phyloP scores from a whole-genome alignment of 352 stramenopile species.

The Phytophthora sp. region DNA sequence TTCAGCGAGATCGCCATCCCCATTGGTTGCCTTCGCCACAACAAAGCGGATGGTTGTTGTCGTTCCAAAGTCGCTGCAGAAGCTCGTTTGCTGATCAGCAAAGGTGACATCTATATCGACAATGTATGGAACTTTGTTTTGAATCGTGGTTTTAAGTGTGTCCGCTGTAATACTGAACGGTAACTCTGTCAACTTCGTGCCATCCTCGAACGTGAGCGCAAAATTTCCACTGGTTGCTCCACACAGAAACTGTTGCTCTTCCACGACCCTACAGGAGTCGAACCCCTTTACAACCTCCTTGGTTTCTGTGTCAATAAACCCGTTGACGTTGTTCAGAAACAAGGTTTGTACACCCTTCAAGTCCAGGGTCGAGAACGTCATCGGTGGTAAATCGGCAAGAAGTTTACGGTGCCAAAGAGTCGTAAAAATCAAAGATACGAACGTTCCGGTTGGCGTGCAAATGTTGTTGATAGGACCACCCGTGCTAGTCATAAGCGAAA shows the following conservation, averaged over 20 bases:
- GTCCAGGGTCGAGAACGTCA: conserved; percentile 64
- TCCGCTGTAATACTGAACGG: conserved; percentile 49
- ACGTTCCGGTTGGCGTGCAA: conserved; percentile 62
- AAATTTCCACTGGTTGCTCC: conserved; percentile 73
- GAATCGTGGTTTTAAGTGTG: conserved; percentile 46
- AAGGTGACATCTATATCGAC: conserved; percentile 68
- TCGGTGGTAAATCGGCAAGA: conserved; percentile 64
- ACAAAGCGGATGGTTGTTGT: conserved; percentile 70
- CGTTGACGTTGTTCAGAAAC: conserved; percentile 47
- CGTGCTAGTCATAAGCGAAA: conserved; percentile 43
- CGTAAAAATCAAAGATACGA: conserved; percentile 62
- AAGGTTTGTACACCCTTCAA: conserved; percentile 54
- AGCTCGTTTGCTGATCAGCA: conserved; percentile 29
- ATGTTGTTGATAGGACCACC: conserved; percentile 35
- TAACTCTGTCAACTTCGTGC: conserved; percentile 45
- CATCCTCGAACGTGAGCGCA: conserved; percentile 70
- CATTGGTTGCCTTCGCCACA: conserved; percentile 47
- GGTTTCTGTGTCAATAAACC: conserved; percentile 67
- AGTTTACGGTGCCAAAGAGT: conserved; percentile 58
- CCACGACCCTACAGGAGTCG: conserved; percentile 68
- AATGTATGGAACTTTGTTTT: conserved; percentile 58
- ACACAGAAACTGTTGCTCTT: conserved; percentile 68
- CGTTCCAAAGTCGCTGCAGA: conserved; percentile 60
- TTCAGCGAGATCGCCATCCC: conserved; percentile 62
- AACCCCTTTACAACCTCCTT: conserved; percentile 78